A percentile compares a stretch with the other conserved stretches of the same genome.
phyloP scores from a whole-genome alignment of 306 rosid species.

The Vigna nakashimae region DNA sequence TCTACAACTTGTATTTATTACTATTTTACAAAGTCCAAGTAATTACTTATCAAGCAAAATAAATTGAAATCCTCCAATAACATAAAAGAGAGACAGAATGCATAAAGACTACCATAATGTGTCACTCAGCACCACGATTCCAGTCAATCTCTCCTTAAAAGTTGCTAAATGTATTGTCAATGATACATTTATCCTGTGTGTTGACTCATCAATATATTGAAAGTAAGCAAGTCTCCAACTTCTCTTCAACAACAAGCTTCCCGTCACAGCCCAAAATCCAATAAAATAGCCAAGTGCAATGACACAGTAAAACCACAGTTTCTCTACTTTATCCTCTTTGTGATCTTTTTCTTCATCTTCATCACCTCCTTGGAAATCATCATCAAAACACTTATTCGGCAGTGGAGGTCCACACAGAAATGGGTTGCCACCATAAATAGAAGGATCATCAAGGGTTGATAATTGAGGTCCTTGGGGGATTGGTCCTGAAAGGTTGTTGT shows the following conservation, averaged over 20 bases:
- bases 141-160: too few species aligned
- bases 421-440: constrained; percentile 24
- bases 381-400: not conserved
- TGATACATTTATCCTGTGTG: not conserved
- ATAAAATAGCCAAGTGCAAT: constrained; percentile 10
- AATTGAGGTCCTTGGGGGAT: constrained; percentile 26
- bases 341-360: not conserved
- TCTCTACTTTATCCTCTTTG: not conserved
- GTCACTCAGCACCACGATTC: not conserved
- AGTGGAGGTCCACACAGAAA: constrained; percentile 39
- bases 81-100: not conserved
- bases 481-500: constrained; percentile 40
- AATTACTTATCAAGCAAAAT: not conserved
- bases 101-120: not conserved
- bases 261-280: not conserved
- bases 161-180: not conserved
- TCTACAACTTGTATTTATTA: not conserved
- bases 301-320: constrained; percentile 34
- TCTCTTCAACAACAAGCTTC: not conserved
- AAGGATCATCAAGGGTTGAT: not conserved
- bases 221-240: constrained; percentile 24
- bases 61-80: not conserved
- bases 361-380: not conserved
- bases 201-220: not conserved
- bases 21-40: too few species aligned